Conservation (phyloP, 2,329 filamentous ascomycete genomes). For the Epichloe scottii region DNA sequence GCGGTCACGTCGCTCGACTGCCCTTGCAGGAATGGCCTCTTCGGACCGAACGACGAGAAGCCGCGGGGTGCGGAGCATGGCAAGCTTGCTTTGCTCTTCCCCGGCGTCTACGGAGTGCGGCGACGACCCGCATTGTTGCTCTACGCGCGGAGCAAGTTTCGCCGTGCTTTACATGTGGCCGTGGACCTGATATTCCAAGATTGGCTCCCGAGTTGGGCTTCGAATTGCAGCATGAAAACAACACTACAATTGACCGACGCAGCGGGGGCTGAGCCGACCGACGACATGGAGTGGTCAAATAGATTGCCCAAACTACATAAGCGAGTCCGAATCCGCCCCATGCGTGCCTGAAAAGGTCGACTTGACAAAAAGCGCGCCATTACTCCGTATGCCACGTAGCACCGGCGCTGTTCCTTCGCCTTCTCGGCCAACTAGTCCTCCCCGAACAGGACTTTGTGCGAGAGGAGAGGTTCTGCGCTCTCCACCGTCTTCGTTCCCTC, state of each 20-base stretch:
- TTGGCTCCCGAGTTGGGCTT: not conserved
- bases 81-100: not conserved
- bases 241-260: too few species aligned
- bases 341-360: not conserved
- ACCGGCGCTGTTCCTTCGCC: not conserved
- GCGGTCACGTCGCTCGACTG: not conserved
- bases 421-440: not conserved
- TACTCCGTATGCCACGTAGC: not conserved
- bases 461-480: not conserved
- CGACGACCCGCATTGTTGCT: not conserved
- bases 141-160: too few species aligned
- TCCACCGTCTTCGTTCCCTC: too few species aligned
- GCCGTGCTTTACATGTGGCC: too few species aligned
- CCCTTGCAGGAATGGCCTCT: slow-evolving; percentile 7
- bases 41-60: slow-evolving; percentile 6
- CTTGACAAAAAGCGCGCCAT: not conserved
- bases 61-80: slow-evolving; percentile 1
- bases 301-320: not conserved
- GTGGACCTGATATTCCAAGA: not conserved
- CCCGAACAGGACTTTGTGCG: not conserved
- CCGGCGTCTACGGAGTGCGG: not conserved
- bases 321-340: not conserved
- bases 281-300: not conserved
- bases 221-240: too few species aligned
- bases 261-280: too few species aligned